Base-by-base conservation (phyloP, 2,329 filamentous ascomycete genomes). In the Microdochium trichocladiopsis region DNA sequence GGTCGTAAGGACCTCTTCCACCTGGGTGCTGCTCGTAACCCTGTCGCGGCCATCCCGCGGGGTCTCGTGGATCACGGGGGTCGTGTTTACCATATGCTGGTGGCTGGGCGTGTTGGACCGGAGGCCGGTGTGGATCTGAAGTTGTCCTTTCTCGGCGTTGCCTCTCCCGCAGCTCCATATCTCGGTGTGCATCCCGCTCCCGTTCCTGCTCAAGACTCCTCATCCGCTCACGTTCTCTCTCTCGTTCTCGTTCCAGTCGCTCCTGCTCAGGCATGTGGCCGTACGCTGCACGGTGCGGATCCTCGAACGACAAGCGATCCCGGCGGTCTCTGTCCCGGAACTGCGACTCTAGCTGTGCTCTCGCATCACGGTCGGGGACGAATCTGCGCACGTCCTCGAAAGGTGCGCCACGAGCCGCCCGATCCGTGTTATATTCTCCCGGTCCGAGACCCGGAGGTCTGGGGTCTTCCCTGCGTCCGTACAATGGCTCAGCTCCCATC, bases 361-460 rank as follows among this genome's bases (percentile, higher is more conserved):
- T 60, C 14, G 69, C 60, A 50, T 73, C 71, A 25, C 74, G 69
- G 49, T 80, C 78, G 21, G 76, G 74, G 11, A 70, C 65, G 52
- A 78, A 67, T 52, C 73, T 82, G 45, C 78, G 69, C 49, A 72
- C 75, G 21, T 82, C 79, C 52, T 84, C 80, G 57, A 77, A 81
- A 48, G 78, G 74, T 14, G 74, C 59, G 2, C 71, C 67, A 12
- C 67, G 63, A 22, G 67, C 65, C 1, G 71, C 68, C 50, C 76
- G 72, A 47, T 83, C 80, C 0, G 73, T 72, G 54, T 79, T 78
- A 60, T 82, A 82, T 51, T 82, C 79, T 48, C 69, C 51, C 58
- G 62, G 69, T 50, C 41, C 41, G 12, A 45, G 41, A 22, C 41
- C 41, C 21, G 57, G 69, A 41, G 57, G 68, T 4, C 68, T 66